A percentile compares a stretch with the other conserved stretches of the same genome.
These are phyloP conservation scores for Pueraria montana DNA, from an alignment of 306 rosid species.

Conservation along the genomic window DNA sequence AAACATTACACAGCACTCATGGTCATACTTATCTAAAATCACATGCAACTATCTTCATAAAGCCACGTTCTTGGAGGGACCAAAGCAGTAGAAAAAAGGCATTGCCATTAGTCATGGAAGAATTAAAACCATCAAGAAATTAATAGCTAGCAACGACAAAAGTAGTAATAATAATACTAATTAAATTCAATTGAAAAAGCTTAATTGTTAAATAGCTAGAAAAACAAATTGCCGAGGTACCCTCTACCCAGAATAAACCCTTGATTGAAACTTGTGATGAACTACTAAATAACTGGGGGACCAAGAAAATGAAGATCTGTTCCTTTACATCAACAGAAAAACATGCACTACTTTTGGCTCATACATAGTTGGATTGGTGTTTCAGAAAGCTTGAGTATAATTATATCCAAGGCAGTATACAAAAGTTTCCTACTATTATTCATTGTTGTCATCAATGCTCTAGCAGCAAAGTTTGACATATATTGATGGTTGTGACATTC, in stretches of 20 bases:
- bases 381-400: slow-evolving; percentile 13
- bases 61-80: slow-evolving; percentile 12
- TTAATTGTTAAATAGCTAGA: not conserved
- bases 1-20: not conserved
- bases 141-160: not conserved
- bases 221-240: not conserved
- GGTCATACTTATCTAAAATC: not conserved
- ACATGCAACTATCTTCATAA: not conserved
- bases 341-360: not conserved
- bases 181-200: not conserved
- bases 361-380: not conserved
- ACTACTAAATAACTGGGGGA: not conserved
- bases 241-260: not conserved
- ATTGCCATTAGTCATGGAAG: not conserved
- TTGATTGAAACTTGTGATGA: not conserved
- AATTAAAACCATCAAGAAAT: slow-evolving; percentile 18
- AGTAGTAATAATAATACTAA: not conserved
- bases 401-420: slow-evolving; percentile 3
- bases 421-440: not conserved
- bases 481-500: slow-evolving; percentile 13
- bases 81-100: slow-evolving; percentile 1
- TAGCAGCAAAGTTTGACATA: slow-evolving; percentile 39
- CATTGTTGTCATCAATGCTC: not conserved
- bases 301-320: slow-evolving; percentile 2
- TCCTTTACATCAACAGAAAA: not conserved